phyloP scores from a whole-genome alignment of 306 rosid species.

The Acacia crassicarpa region DNA sequence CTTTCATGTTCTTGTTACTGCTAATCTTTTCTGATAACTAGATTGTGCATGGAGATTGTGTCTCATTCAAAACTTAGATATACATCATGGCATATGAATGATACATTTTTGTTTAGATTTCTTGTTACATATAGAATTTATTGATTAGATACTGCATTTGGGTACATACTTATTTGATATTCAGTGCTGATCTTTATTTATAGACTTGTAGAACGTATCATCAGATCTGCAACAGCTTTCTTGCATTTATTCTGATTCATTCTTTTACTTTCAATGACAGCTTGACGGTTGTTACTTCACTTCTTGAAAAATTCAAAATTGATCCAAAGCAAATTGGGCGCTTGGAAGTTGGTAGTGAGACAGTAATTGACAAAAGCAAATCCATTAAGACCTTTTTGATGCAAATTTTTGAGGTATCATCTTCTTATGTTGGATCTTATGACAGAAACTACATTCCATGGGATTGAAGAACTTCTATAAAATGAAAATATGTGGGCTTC shows the following conservation, averaged over 20 bases:
- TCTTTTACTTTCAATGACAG: slow-evolving; percentile 39
- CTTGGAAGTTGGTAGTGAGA: slow-evolving; percentile 89
- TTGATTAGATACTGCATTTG: not conserved
- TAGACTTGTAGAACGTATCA: slow-evolving; percentile 18
- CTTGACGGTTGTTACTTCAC: slow-evolving; percentile 70
- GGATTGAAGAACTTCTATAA: not conserved
- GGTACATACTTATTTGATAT: not conserved
- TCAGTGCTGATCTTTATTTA: not conserved
- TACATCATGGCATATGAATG: not conserved
- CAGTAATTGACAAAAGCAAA: slow-evolving; percentile 93
- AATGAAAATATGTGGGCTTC: slow-evolving; percentile 4
- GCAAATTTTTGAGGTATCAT: slow-evolving; percentile 76
- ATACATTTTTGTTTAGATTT: not conserved
- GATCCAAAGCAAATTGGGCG: slow-evolving; percentile 84
- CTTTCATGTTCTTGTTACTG: not conserved
- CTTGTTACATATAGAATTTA: not conserved
- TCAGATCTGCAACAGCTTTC: slow-evolving; percentile 21
- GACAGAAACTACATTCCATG: not conserved
- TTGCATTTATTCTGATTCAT: slow-evolving; percentile 1
- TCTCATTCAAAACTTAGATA: not conserved
- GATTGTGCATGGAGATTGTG: not conserved
- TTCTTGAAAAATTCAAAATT: slow-evolving; percentile 67
- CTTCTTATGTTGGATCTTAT: not conserved
- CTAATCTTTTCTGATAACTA: not conserved
- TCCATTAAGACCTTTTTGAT: slow-evolving; percentile 90